Evolutionary conservation across 495 filamentous ascomycete genomes (phyloP).

Genomic region (Aspergillus conjunctus): DNA sequence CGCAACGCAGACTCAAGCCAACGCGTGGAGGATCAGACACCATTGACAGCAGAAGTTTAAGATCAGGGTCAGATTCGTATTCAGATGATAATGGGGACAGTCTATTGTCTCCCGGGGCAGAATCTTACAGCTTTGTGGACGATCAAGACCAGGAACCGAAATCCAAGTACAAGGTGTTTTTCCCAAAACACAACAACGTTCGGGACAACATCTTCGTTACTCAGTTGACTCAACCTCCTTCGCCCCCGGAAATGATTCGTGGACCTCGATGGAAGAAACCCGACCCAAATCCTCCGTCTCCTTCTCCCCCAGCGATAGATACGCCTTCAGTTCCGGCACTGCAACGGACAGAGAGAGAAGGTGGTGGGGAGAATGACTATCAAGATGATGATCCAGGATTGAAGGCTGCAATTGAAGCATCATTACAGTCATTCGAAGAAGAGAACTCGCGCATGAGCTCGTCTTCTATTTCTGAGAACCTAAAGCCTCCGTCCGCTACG

Average conservation of each 20-base stretch:
- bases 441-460: slow-evolving; percentile 26
- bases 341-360: not conserved
- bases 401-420: slow-evolving; percentile 44
- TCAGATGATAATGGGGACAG: slow-evolving; percentile 29
- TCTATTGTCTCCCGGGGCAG: slow-evolving; percentile 20
- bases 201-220: slow-evolving; percentile 57
- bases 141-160: slow-evolving; percentile 29
- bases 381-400: slow-evolving; percentile 37
- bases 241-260: slow-evolving; percentile 55
- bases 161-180: slow-evolving; percentile 48
- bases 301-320: not conserved
- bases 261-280: slow-evolving; percentile 57
- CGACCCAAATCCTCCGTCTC: slow-evolving; percentile 20
- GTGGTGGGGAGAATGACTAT: slow-evolving; percentile 10
- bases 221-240: slow-evolving; percentile 52
- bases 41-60: slow-evolving; percentile 23
- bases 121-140: slow-evolving; percentile 19
- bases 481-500: not conserved
- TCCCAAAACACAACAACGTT: slow-evolving; percentile 43
- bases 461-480: not conserved
- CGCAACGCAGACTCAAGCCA: slow-evolving; percentile 4
- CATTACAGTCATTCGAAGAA: slow-evolving; percentile 44
- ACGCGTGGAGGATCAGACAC: slow-evolving; percentile 3
- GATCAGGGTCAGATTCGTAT: slow-evolving; percentile 30
- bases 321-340: not conserved